A percentile compares a stretch with the other conserved stretches of the same genome.
Conservation (phyloP, 371 early-diverging fungal species). For the Mucor indicus region DNA sequence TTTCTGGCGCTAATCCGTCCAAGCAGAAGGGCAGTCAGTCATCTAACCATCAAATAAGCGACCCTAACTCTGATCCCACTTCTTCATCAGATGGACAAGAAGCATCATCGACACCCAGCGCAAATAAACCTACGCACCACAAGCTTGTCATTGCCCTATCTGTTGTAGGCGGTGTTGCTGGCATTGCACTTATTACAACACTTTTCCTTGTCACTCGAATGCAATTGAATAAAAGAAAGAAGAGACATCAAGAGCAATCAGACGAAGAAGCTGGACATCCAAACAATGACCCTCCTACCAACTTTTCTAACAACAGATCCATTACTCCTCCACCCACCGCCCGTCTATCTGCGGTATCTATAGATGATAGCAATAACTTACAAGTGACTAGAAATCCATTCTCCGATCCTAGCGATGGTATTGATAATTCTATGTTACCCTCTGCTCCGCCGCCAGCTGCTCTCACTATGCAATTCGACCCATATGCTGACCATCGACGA, state of each 20-base stretch:
- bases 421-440: not conserved
- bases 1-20: not conserved
- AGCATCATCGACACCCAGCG: no score
- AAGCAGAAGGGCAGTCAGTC: constrained; percentile 5
- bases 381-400: no score
- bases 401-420: not conserved
- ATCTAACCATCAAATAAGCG: not conserved
- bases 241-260: not conserved
- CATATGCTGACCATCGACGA: not conserved
- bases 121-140: not conserved
- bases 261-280: not conserved
- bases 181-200: constrained; percentile 3
- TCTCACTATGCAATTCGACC: not conserved
- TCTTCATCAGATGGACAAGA: no score
- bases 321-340: not conserved
- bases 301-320: no score
- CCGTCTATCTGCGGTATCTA: not conserved
- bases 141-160: constrained; percentile 8
- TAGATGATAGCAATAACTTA: not conserved
- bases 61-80: constrained; percentile 1
- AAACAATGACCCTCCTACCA: no score
- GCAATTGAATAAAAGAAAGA: constrained; percentile 10
- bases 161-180: constrained; percentile 15
- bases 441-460: not conserved
- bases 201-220: constrained; percentile 6